A percentile compares a stretch with the other conserved stretches of the same genome.
Evolutionary conservation across 225 moss, liverwort and hornwort species (phyloP).

Genomic region (Anthoceros angustus): DNA sequence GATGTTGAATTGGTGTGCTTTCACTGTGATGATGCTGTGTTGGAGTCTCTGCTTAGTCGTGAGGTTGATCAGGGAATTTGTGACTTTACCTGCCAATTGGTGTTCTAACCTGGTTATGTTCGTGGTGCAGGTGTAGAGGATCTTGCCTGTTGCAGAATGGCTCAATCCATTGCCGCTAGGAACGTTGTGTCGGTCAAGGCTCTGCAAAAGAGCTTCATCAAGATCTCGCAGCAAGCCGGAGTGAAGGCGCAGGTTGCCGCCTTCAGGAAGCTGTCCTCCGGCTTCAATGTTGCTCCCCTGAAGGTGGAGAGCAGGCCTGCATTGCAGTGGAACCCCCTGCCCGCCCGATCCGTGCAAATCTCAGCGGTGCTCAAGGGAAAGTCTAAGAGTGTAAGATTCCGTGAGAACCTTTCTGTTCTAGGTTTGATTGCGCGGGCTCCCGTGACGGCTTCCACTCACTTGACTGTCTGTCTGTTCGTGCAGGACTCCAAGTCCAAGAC

Average conservation of each 20-base stretch:
- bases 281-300: neutral
- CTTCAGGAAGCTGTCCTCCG: neutral
- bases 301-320: neutral
- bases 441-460: neutral
- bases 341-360: neutral
- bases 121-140: neutral
- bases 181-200: neutral
- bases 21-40: too few species aligned
- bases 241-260: neutral
- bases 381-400: neutral
- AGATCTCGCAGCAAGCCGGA: neutral
- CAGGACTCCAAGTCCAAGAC: constrained; percentile 12
- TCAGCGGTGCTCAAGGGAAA: neutral
- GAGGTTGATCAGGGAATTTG: too few species aligned
- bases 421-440: neutral
- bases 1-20: too few species aligned
- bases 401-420: neutral
- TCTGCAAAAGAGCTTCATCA: neutral
- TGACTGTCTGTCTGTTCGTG: neutral
- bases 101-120: neutral
- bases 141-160: neutral
- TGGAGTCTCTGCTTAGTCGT: too few species aligned
- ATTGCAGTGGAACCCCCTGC: neutral
- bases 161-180: neutral
- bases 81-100: too few species aligned